Percentiles rank a stretch among this genome's conserved stretches.
Conservation (phyloP, 495 filamentous ascomycete species). For the Peziza echinospora region DNA sequence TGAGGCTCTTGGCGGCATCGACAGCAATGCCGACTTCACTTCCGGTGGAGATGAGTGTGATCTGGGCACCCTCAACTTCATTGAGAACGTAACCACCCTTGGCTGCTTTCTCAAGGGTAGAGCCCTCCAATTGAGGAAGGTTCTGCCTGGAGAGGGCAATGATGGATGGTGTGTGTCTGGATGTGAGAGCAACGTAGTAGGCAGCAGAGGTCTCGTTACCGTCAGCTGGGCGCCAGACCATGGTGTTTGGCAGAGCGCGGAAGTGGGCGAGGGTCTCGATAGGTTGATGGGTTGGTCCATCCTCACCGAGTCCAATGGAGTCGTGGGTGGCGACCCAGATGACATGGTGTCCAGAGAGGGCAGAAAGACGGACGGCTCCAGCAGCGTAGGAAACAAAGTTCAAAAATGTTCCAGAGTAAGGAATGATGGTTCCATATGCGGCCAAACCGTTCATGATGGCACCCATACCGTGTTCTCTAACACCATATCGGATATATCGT, state of each 20-base stretch:
- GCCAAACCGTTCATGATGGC: conserved; percentile 95
- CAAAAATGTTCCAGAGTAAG: conserved; percentile 87
- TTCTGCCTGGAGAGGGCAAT: conserved; percentile 93
- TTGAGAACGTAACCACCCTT: conserved; percentile 88
- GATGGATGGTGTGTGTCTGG: conserved; percentile 78
- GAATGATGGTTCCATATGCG: conserved; percentile 87
- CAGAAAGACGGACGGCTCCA: conserved; percentile 80
- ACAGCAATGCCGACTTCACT: conserved; percentile 89
- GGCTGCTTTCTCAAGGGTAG: conserved; percentile 60
- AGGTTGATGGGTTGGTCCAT: conserved; percentile 96
- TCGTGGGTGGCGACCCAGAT: conserved; percentile 99
- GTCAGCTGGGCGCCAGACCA: conserved; percentile 98
- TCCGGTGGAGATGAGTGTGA: conserved; percentile 87
- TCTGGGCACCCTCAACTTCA: conserved; percentile 59
- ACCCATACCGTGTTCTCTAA: conserved; percentile 94
- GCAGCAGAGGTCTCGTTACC: conserved; percentile 96
- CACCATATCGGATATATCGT: conserved; percentile 91
- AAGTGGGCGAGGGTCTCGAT: conserved; percentile 99
- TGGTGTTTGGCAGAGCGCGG: conserved; percentile 96
- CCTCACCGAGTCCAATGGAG: conserved; percentile 97
- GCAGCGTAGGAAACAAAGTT: conserved; percentile 99
- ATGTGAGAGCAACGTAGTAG: conserved; percentile 86
- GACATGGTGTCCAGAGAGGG: conserved; percentile 72
- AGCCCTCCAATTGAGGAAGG: conserved; percentile 90
- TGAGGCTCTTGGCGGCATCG: conserved; percentile 73